Conservation (phyloP, 2,329 filamentous ascomycete genomes). For the Fusarium virguliforme region DNA sequence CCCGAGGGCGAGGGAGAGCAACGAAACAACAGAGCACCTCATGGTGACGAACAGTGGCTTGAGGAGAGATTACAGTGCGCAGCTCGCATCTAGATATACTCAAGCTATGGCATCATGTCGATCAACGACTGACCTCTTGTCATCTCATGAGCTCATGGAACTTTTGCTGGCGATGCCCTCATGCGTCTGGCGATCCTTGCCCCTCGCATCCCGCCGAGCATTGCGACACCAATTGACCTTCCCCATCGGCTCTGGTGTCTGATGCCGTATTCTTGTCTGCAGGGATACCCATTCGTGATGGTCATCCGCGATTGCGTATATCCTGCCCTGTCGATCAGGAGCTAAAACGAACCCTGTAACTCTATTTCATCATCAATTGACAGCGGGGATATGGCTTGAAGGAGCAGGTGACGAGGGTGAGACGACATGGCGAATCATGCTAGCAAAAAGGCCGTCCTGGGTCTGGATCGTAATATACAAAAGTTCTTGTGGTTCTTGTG, state of each 20-base stretch:
- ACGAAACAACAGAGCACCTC: slow-evolving; percentile 40
- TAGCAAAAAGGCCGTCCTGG: slow-evolving; percentile 26
- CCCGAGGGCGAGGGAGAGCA: slow-evolving; percentile 39
- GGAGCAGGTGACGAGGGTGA: slow-evolving; percentile 9
- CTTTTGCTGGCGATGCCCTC: slow-evolving; percentile 26
- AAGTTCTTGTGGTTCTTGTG: slow-evolving; percentile 2
- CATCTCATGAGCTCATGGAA: slow-evolving; percentile 5
- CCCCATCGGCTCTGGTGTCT: slow-evolving; percentile 31
- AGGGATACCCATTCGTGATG: slow-evolving; percentile 29
- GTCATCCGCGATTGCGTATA: slow-evolving; percentile 22
- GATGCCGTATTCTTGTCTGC: not conserved
- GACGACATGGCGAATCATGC: slow-evolving; percentile 31
- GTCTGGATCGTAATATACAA: slow-evolving; percentile 15
- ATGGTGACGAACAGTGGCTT: slow-evolving; percentile 30
- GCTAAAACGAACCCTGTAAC: slow-evolving; percentile 32
- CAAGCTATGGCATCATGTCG: slow-evolving; percentile 10
- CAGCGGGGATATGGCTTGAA: slow-evolving; percentile 8
- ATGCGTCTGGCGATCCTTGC: slow-evolving; percentile 27
- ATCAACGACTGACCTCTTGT: not conserved
- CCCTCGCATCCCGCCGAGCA: slow-evolving; percentile 16
- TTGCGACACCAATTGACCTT: slow-evolving; percentile 28
- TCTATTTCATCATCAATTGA: slow-evolving; percentile 55
- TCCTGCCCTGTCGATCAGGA: slow-evolving; percentile 36
- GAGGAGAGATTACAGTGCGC: not conserved
- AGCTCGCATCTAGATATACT: slow-evolving; percentile 23